A percentile compares a stretch with the other conserved stretches of the same genome.
These are phyloP conservation scores for Smittium culicis DNA, from an alignment of 371 early-diverging fungal genomes.

Conservation along the genomic window DNA sequence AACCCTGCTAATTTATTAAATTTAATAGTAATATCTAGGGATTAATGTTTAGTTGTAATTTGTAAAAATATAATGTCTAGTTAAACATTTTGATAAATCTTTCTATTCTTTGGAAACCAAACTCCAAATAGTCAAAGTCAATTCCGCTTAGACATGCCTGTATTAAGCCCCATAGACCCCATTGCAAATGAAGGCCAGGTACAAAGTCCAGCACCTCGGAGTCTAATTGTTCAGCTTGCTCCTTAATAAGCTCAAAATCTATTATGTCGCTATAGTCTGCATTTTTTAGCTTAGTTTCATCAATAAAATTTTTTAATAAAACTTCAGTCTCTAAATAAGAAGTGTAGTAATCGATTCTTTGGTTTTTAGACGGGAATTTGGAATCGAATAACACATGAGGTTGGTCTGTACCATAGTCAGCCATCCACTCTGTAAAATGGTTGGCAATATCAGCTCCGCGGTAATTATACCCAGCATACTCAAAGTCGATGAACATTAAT, in stretches of 20 bases:
- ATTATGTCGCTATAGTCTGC: constrained; percentile 19
- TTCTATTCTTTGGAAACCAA: constrained; percentile 41
- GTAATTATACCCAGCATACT: constrained; percentile 74
- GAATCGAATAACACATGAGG: constrained; percentile 35
- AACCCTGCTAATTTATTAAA: too few species aligned
- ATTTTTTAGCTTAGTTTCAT: constrained; percentile 25
- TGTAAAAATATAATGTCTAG: too few species aligned
- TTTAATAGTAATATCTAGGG: too few species aligned
- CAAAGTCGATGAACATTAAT: constrained; percentile 64
- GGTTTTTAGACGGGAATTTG: constrained; percentile 41
- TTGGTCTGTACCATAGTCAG: constrained; percentile 49
- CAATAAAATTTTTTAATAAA: constrained; percentile 1
- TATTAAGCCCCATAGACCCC: constrained; percentile 76
- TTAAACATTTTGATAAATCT: constrained; percentile 3
- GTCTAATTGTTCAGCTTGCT: constrained; percentile 17
- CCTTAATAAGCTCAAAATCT: constrained; percentile 9
- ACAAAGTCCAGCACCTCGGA: constrained; percentile 37
- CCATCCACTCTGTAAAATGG: constrained; percentile 82
- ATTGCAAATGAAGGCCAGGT: constrained; percentile 52
- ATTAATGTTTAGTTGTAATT: too few species aligned
- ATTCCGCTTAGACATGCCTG: constrained; percentile 62
- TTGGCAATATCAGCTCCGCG: constrained; percentile 75
- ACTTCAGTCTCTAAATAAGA: constrained; percentile 41
- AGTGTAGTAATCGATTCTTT: constrained; percentile 43
- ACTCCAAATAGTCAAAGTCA: constrained; percentile 66